Evolutionary conservation across 345 rosid species (phyloP), one percentile per base, ranked within the genome.

Genomic region (Lumnitzera racemosa): DNA sequence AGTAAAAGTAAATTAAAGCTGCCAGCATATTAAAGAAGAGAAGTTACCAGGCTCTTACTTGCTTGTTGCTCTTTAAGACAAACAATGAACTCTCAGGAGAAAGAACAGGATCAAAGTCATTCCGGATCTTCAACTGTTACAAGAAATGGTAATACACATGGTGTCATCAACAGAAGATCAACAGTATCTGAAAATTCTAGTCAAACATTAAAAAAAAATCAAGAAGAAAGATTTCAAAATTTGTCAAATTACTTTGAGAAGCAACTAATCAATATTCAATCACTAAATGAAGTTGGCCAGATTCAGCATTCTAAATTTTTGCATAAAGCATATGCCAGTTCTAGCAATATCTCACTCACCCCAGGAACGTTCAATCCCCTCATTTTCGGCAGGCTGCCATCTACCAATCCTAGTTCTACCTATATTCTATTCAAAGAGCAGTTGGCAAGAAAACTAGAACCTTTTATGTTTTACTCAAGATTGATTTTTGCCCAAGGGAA

Each of bases 71-170:
- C 89, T 95, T 95, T 73, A 95, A 75, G 64, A 95, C 88, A 69
- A 95, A 95, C 78, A 90, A 76, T 59, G 99, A 95, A 74, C 99
- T 95, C 87, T 95, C 96, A 1, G 99, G 99, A 52, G 99, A 95
- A 69, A 95, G 95, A 61, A 90, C 97, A 15, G 99, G 99, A 72
- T 95, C 99, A 79, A 95, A 95, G 84, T 95, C 99, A 77, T 90
- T 95, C 69, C 97, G 86, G 73, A 95, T 95, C 86, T 90, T 95
- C 56, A 95, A 89, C 99, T 90, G 88, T 72, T 71, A 55, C 15
- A 51, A 12, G 54, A 47, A 51, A 62, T 56, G 66, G 60, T 63
- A 49, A 56, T 11, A 5, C 53, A 53, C 61, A 48, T 47, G 47
- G 49, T 55, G 29, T 51, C 48, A 57, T 55, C 27, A 24, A 67